phyloP scores from a whole-genome alignment of 139 green algal species.

The Astrephomene gubernaculifera region DNA sequence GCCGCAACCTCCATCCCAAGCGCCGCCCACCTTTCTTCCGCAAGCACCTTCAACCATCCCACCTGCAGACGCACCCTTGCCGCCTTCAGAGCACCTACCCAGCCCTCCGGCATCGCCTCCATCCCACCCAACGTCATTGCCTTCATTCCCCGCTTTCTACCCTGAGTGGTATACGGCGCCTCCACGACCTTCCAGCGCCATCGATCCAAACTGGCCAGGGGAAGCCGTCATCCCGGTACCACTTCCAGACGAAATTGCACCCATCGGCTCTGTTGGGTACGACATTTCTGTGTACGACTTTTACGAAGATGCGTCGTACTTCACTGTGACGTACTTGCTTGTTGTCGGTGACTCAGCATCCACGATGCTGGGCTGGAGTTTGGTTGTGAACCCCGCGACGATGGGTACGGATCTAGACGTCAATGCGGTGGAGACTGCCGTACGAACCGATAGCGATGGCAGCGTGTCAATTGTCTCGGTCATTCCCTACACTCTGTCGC shows the following conservation, averaged over 20 bases:
- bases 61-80: too few species aligned
- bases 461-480: neutral
- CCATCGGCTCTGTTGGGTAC: too few species aligned
- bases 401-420: neutral
- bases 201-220: neutral
- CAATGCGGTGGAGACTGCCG: neutral
- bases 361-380: neutral
- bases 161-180: too few species aligned
- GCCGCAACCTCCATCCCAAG: too few species aligned
- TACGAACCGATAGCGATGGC: neutral
- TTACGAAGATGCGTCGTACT: neutral
- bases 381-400: neutral
- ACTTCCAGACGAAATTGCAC: too few species aligned
- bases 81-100: neutral
- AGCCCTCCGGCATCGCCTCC: too few species aligned
- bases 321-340: neutral
- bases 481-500: neutral
- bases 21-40: neutral
- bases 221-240: neutral
- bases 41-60: neutral
- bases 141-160: too few species aligned
- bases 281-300: conserved; percentile 20
- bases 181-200: neutral
- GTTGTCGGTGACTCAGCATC: neutral
- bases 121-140: too few species aligned